phyloP scores from a whole-genome alignment of 371 early-diverging fungal species.

The Mucor plumbeus region DNA sequence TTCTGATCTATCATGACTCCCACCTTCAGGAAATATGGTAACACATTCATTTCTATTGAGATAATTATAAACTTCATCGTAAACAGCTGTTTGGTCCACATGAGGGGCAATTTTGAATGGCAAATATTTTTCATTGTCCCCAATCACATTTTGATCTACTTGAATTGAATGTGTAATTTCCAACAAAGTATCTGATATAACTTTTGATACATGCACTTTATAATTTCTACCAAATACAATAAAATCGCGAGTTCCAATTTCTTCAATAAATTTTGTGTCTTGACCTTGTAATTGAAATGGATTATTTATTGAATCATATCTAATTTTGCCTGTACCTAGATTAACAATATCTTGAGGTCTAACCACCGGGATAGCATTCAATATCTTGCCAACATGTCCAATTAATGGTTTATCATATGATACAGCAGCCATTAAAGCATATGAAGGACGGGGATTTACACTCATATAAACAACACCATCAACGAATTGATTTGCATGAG shows the following conservation, averaged over 20 bases:
- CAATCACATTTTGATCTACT: slow-evolving; percentile 41
- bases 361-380: slow-evolving; percentile 88
- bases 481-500: slow-evolving; percentile 97
- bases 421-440: slow-evolving; percentile 84
- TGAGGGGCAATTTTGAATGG: slow-evolving; percentile 80
- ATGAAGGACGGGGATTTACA: slow-evolving; percentile 78
- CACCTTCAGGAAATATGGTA: slow-evolving; percentile 98
- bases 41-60: slow-evolving; percentile 82
- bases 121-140: not conserved
- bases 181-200: slow-evolving; percentile 84
- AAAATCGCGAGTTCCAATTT: slow-evolving; percentile 67
- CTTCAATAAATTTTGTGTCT: slow-evolving; percentile 72
- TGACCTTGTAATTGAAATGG: slow-evolving; percentile 73
- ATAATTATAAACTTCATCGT: slow-evolving; percentile 77
- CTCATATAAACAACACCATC: slow-evolving; percentile 87
- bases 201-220: slow-evolving; percentile 74
- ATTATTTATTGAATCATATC: slow-evolving; percentile 62
- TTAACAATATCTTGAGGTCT: slow-evolving; percentile 90
- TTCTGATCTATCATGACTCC: slow-evolving; percentile 94
- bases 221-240: slow-evolving; percentile 67
- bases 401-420: slow-evolving; percentile 83
- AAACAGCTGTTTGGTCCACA: slow-evolving; percentile 89
- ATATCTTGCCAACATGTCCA: slow-evolving; percentile 79
- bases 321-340: slow-evolving; percentile 73
- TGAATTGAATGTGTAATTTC: slow-evolving; percentile 48